phyloP scores from a whole-genome alignment of 306 rosid species.

The Aeschynomene evenia region DNA sequence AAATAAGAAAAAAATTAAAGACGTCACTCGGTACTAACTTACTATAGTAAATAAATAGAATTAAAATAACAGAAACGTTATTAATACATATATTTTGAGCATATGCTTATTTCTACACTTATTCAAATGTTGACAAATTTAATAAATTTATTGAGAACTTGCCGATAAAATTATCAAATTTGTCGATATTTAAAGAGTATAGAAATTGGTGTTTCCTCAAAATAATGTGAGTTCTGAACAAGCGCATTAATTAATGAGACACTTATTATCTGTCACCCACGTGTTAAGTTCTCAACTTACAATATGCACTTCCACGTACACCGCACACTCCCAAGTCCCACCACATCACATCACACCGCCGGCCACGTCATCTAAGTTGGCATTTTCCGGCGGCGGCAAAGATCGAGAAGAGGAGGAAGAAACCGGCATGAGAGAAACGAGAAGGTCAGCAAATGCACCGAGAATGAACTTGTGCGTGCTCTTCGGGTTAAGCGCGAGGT shows the following conservation, averaged over 20 bases:
- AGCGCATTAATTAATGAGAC: conserved; percentile 12
- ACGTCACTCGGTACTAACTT: no score
- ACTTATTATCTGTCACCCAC: conserved; percentile 31
- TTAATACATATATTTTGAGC: no score
- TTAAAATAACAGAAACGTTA: no score
- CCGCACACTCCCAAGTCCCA: not conserved
- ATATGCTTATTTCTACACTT: no score
- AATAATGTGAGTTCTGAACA: not conserved
- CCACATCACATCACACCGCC: conserved; percentile 11
- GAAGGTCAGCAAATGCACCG: conserved; percentile 75
- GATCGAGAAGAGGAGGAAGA: conserved; percentile 9
- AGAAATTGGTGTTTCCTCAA: no score
- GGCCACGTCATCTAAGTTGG: not conserved
- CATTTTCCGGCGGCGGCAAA: not conserved
- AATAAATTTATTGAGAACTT: no score
- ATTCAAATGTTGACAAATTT: no score
- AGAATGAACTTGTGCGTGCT: conserved; percentile 75
- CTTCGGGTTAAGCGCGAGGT: conserved; percentile 78
- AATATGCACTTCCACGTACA: conserved; percentile 20
- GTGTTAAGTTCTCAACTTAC: conserved; percentile 29
- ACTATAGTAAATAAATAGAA: no score
- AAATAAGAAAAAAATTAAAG: no score
- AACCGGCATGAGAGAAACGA: conserved; percentile 43
- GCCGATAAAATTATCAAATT: no score
- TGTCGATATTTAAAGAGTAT: no score